Base-by-base conservation (phyloP, 441 rosid species). In the Populus hybrid region DNA sequence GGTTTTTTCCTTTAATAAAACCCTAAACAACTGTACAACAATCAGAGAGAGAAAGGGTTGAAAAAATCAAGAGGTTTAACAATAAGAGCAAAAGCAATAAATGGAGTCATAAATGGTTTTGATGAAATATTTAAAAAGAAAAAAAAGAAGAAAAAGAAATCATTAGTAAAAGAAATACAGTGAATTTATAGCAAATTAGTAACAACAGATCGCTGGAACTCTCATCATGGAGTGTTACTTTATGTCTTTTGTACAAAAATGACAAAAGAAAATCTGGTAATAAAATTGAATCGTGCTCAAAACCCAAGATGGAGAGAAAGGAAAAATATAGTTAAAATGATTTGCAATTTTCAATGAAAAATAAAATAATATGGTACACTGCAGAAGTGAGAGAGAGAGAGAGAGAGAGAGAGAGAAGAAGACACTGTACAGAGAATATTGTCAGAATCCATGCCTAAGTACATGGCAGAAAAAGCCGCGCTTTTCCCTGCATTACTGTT, bases 361-460 rank as follows among this genome's bases (percentile, higher is more conserved):
- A 57, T 3, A 24, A 59, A 59, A 50, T 9, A 10, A 16, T 12
- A 32, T 10, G 20, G n/a, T 6, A 8, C 36, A 30, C 2, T 10
- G 73, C 5, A 16, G 35, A 32, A 26, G 18, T 9, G 26, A 26
- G 26, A 24, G 24, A 24, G 24, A 24, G 30, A 50, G 34, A 11
- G 46, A 69, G 63, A 40, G 80, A 36, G 23, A 36, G 23, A 76
- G 81, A 84, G 87, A 10, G 70, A 26, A 67, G 66, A 76, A 72
- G 77, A 83, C 76, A 85, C 79, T 70, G 77, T 75, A 65, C 83
- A 88, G 90, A 87, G 91, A 88, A 88, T 89, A 89, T 86, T 91
- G 91, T 91, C 95, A 88, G 93, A 77, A 57, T 71, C 24, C 76
- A 40, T 28, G 54, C 59, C 8, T 10, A 12, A 12, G 32, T 1